phyloP scores from a whole-genome alignment of 352 stramenopile species.

The Phytophthora cactorum region DNA sequence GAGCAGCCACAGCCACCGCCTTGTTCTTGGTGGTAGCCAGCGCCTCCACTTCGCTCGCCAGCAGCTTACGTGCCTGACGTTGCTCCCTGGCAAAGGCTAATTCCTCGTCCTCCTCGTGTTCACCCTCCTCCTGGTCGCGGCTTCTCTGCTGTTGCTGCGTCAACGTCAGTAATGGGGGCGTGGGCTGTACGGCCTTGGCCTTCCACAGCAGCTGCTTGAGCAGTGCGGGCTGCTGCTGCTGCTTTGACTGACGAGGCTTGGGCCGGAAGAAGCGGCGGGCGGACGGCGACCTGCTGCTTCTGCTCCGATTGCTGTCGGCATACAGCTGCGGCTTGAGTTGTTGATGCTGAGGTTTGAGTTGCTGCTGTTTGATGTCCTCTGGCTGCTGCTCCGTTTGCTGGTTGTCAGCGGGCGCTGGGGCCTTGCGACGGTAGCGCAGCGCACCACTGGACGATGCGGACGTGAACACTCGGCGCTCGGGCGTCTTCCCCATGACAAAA shows the following conservation, averaged over 20 bases:
- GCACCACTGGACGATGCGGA: slow-evolving; percentile 7
- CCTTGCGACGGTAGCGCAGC: slow-evolving; percentile 66
- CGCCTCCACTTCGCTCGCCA: slow-evolving; percentile 34
- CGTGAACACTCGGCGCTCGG: slow-evolving; percentile 43
- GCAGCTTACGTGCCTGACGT: slow-evolving; percentile 47
- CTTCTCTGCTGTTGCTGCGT: slow-evolving; percentile 13
- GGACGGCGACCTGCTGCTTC: slow-evolving; percentile 16
- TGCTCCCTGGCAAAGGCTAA: slow-evolving; percentile 44
- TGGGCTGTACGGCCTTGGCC: slow-evolving; percentile 43
- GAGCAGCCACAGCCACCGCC: not conserved
- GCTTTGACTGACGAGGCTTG: slow-evolving; percentile 8
- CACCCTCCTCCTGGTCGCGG: slow-evolving; percentile 8
- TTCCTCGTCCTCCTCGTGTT: slow-evolving; percentile 50
- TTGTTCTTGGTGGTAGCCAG: slow-evolving; percentile 29
- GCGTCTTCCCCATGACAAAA: slow-evolving; percentile 56
- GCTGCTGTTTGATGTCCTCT: slow-evolving; percentile 4
- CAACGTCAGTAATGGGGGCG: not conserved
- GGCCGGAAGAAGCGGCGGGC: slow-evolving; percentile 14
- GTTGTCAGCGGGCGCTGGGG: slow-evolving; percentile 32
- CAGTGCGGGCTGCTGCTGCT: slow-evolving; percentile 29
- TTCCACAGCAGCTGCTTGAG: slow-evolving; percentile 77
- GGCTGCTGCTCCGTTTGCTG: slow-evolving; percentile 37
- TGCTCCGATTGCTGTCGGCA: slow-evolving; percentile 1
- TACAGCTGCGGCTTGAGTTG: not conserved
- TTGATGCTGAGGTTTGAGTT: slow-evolving; percentile 14